Evolutionary conservation across 306 rosid genomes (phyloP), one percentile per base, ranked within the genome.

Genomic region (Astragalus glycyphyllos): DNA sequence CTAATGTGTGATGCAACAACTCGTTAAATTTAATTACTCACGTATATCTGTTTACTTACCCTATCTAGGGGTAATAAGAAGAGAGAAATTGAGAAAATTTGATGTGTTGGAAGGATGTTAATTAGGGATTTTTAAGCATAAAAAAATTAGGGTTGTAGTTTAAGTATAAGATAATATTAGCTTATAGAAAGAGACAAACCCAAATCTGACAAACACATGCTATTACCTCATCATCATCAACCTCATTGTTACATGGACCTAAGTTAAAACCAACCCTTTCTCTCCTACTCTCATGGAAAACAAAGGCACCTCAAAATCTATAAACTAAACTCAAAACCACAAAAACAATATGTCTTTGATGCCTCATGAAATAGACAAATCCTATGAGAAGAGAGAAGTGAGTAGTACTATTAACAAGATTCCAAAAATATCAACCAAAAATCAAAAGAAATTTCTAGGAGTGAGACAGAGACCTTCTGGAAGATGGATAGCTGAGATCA

Each of bases 401-500:
- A 68, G 53, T 20, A 47, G 14, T 11, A 79, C 11, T 8, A 8
- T 14, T 56, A 68, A 61, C 73, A 68, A 68, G 75, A 61, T 50
- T 65, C 60, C 73, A 64, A 69, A 73, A 75, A 57, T 23, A 75
- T 37, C 23, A 59, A 69, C 51, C 48, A 80, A 62, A 47, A 42
- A 40, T 45, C 83, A 79, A 26, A 84, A 78, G 65, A 92, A 84
- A 81, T 92, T 78, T 61, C 78, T 89, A 6, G 98, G 98, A 56
- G 98, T 92, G 53, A 88, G 98, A 75, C 89, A 88, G 62, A 86
- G 98, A 71, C 98, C 94, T 13, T 92, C 98, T 66, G 98, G 98
- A 61, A 87, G 96, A 84, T 92, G 98, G 98, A 90, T 89, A 31
- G 96, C 98, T 9, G 98, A 92, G 80, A 92, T 92, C 73, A 92